Conservation (phyloP, 2,329 filamentous ascomycete genomes). For the Colletotrichum liaoningense region DNA sequence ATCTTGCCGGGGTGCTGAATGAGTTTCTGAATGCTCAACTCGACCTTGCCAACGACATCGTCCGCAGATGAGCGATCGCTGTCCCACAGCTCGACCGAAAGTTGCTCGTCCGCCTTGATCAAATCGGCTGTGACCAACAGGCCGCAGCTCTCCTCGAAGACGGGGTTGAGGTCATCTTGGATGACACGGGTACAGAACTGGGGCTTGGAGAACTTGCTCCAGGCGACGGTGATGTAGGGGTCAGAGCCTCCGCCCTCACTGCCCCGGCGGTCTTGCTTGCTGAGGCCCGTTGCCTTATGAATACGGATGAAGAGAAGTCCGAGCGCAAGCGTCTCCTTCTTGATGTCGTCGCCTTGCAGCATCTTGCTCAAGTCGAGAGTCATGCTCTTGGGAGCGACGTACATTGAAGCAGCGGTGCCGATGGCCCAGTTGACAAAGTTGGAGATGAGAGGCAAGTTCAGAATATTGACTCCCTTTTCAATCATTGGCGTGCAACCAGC, state of each 20-base stretch:
- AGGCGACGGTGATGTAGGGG: slow-evolving; percentile 93
- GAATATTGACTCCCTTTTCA: slow-evolving; percentile 88
- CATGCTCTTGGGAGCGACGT: slow-evolving; percentile 95
- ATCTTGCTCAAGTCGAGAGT: slow-evolving; percentile 91
- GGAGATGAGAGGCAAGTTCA: slow-evolving; percentile 92
- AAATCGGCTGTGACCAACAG: slow-evolving; percentile 89
- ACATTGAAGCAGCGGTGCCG: slow-evolving; percentile 84
- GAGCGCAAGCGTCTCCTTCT: slow-evolving; percentile 87
- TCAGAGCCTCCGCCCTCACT: slow-evolving; percentile 90
- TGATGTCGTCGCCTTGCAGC: slow-evolving; percentile 89
- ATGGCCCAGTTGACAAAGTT: slow-evolving; percentile 98
- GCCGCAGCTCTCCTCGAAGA: slow-evolving; percentile 90
- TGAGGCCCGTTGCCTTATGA: slow-evolving; percentile 86
- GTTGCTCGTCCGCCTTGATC: slow-evolving; percentile 92
- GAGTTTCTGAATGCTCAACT: slow-evolving; percentile 93
- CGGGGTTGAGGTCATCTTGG: slow-evolving; percentile 90
- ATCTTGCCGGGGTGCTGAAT: slow-evolving; percentile 94
- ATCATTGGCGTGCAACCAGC: slow-evolving; percentile 94
- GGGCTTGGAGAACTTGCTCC: slow-evolving; percentile 96
- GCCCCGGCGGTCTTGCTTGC: slow-evolving; percentile 89
- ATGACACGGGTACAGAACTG: slow-evolving; percentile 98
- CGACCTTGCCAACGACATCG: slow-evolving; percentile 94
- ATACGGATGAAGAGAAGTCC: slow-evolving; percentile 95
- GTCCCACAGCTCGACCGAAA: slow-evolving; percentile 96
- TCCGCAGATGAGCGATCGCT: slow-evolving; percentile 92